Base-by-base conservation (phyloP, 208 protist species). In the Leishmania guyanensis region DNA sequence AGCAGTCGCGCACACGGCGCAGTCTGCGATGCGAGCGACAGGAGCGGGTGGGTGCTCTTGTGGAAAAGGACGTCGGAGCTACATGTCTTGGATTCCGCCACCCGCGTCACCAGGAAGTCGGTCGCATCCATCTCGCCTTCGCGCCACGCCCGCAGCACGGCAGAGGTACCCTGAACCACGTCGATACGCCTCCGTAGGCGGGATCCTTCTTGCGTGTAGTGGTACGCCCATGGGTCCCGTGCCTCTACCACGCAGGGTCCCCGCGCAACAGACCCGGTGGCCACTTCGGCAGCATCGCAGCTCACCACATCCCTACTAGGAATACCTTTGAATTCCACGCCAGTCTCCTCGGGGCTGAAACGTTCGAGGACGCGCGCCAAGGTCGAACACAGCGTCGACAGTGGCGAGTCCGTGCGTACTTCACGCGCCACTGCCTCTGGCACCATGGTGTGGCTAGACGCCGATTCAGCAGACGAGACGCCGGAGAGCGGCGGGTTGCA, bases 1-100 rank as follows among this genome's bases (percentile, higher is more conserved):
- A 97, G 75, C 50, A 97, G 84, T 50, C 94, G 92, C 78, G 87
- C 87, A 64, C 91, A 96, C 50, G 79, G 76, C 22, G 88, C 82
- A n/a, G 66, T 36, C 17, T 68, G 60, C 8, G 75, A 46, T 68
- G 39, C 50, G n/a, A 85, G 66, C 26, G 46, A 62, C 10, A 85
- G 82, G 10, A 71, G 82, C 16, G 82, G 82, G n/a, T 85, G 82
- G 0, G 82, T 87, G 71, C 88, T 87, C 53, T 92, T 86, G 53
- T 80, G 77, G 2, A 60, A 43, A n/a, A 82, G 20, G 2, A 75
- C 51, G 5, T 68, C 22, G 16, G 62, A 26, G n/a, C 43, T 53
- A 43, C 53, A 70, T 3, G 33, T 29, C 20, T 71, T 46, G 56
- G 17, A 1, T 6, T 33, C 12, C 66, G 50, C 54, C 36, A 51